Percentiles rank a stretch among this genome's conserved stretches.
phyloP scores from a whole-genome alignment of 176 grass and related monocot genomes.

The Phoenix dactylifera region DNA sequence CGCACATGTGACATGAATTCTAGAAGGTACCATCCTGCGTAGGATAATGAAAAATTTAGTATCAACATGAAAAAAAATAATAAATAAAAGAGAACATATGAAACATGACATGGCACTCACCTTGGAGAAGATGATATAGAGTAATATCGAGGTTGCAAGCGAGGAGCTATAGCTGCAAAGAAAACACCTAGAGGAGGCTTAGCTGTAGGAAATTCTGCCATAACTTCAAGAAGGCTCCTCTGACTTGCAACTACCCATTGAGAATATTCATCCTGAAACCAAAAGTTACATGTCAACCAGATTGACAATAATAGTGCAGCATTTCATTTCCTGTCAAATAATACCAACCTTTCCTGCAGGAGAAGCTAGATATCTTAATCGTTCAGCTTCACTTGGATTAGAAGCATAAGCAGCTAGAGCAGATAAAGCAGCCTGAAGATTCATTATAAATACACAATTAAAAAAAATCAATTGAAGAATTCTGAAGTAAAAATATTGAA shows the following conservation, averaged over 20 bases:
- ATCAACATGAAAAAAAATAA: not conserved
- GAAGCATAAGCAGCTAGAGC: conserved; percentile 77
- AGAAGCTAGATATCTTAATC: conserved; percentile 66
- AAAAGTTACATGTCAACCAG: not conserved
- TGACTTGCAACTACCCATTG: conserved; percentile 79
- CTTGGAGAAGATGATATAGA: conserved; percentile 93
- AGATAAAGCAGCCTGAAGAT: conserved; percentile 58
- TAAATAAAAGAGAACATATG: too few species aligned
- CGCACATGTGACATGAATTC: conserved; percentile 88
- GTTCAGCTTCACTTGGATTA: conserved; percentile 55
- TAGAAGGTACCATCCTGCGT: conserved; percentile 46
- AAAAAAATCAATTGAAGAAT: conserved; percentile 1
- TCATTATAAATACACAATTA: conserved; percentile 16
- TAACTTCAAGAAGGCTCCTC: conserved; percentile 91
- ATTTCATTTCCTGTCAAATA: too few species aligned
- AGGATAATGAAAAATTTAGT: not conserved
- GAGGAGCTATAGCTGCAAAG: conserved; percentile 77
- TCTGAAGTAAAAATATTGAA: too few species aligned
- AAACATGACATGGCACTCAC: conserved; percentile 15
- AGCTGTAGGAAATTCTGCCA: conserved; percentile 69
- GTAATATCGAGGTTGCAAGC: conserved; percentile 70
- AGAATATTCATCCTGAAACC: conserved; percentile 71
- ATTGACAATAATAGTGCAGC: not conserved
- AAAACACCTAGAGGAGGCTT: conserved; percentile 79
- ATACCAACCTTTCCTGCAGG: conserved; percentile 80